phyloP scores from a whole-genome alignment of 202 grass and related monocot species.

The Setaria viridis region DNA sequence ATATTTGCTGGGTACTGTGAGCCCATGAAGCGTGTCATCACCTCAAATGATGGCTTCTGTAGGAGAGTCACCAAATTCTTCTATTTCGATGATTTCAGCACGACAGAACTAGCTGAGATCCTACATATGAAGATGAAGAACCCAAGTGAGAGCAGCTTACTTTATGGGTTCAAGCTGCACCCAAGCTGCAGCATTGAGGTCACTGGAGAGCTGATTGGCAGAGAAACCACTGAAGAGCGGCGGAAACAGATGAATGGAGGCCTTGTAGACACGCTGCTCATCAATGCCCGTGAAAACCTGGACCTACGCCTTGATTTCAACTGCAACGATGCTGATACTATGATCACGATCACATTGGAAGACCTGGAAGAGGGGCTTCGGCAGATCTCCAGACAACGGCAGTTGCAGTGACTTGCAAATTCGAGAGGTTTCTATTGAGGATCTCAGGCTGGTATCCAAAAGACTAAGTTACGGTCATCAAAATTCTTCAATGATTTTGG shows the following conservation, averaged over 20 bases:
- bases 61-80: slow-evolving; percentile 94
- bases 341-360: slow-evolving; percentile 80
- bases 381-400: slow-evolving; percentile 62
- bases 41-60: slow-evolving; percentile 91
- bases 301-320: slow-evolving; percentile 87
- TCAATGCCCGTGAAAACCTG: slow-evolving; percentile 86
- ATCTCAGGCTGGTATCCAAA: neutral
- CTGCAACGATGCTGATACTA: slow-evolving; percentile 55
- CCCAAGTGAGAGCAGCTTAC: slow-evolving; percentile 56
- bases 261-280: slow-evolving; percentile 76
- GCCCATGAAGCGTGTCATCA: slow-evolving; percentile 92
- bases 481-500: neutral
- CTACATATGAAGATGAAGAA: slow-evolving; percentile 78
- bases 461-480: slow-evolving; percentile 5
- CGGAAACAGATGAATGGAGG: slow-evolving; percentile 90
- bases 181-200: slow-evolving; percentile 60
- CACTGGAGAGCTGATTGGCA: slow-evolving; percentile 64
- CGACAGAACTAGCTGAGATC: slow-evolving; percentile 85
- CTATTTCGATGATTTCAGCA: slow-evolving; percentile 80
- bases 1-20: slow-evolving; percentile 95
- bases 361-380: slow-evolving; percentile 81
- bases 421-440: neutral
- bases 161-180: slow-evolving; percentile 92
- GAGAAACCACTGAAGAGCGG: slow-evolving; percentile 63
- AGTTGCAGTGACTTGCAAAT: slow-evolving; percentile 38